A percentile compares a stretch with the other conserved stretches of the same genome.
phyloP scores from a whole-genome alignment of 78 protist species.

The Chrysochromulina tobinii region DNA sequence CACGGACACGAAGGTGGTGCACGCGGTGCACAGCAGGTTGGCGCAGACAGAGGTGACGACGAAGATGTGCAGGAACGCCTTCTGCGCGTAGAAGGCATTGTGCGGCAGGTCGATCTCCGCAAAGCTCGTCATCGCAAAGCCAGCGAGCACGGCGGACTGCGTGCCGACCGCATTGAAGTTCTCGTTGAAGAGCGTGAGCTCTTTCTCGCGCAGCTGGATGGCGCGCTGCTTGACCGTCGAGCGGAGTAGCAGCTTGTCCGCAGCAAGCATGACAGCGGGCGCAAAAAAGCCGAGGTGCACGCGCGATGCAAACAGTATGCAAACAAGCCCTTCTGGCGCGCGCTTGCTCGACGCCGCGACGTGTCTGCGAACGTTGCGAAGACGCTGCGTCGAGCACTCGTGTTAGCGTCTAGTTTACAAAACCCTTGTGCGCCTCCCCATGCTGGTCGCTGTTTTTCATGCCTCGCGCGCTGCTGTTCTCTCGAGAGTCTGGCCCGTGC shows the following conservation, averaged over 20 bases:
- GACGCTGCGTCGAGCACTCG: too few species aligned
- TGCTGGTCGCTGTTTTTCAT: too few species aligned
- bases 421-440: too few species aligned
- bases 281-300: too few species aligned
- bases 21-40: constrained; percentile 4
- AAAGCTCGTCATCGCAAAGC: constrained; percentile 17
- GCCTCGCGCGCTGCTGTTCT: too few species aligned
- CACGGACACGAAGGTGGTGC: background rate
- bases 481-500: too few species aligned
- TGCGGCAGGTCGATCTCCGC: constrained; percentile 22
- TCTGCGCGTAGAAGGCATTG: background rate
- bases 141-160: constrained; percentile 7
- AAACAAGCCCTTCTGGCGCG: too few species aligned
- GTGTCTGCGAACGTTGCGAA: too few species aligned
- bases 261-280: background rate
- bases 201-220: constrained; percentile 37
- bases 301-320: too few species aligned
- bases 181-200: constrained; percentile 11
- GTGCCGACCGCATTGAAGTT: constrained; percentile 17
- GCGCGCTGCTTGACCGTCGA: constrained; percentile 18
- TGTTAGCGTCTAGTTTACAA: too few species aligned
- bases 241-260: constrained; percentile 6
- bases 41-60: background rate
- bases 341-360: too few species aligned
- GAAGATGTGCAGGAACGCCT: background rate